A percentile compares a stretch with the other conserved stretches of the same genome.
Evolutionary conservation across 139 green algal genomes (phyloP).

Genomic region (Ettlia oleoabundans): DNA sequence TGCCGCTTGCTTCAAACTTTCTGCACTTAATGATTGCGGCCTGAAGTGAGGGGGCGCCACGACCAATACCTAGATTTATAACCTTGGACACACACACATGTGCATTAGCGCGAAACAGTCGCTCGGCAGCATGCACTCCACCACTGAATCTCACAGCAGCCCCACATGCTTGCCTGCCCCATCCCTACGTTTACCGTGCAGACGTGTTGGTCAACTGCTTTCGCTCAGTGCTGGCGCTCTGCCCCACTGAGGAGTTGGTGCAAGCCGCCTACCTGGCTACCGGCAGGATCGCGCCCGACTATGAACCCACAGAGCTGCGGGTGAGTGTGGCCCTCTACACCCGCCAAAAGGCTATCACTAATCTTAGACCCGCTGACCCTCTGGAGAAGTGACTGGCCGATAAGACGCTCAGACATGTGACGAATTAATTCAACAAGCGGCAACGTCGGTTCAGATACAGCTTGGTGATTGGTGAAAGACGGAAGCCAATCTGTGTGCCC

Average conservation of each 20-base stretch:
- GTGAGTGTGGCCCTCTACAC: background rate
- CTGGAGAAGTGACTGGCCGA: too few species aligned
- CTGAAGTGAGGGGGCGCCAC: too few species aligned
- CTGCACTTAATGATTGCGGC: too few species aligned
- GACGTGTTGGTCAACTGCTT: slow-evolving; percentile 64
- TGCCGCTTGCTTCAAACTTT: too few species aligned
- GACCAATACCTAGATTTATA: too few species aligned
- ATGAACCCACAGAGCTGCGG: slow-evolving; percentile 55
- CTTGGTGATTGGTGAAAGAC: too few species aligned
- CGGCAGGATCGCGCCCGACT: slow-evolving; percentile 78
- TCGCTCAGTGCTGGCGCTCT: slow-evolving; percentile 54
- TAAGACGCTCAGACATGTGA: too few species aligned
- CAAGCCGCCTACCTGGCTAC: slow-evolving; percentile 73
- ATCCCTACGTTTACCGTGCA: background rate
- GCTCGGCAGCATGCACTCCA: slow-evolving; percentile 48
- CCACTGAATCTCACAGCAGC: too few species aligned
- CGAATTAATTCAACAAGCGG: too few species aligned
- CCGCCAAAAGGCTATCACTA: background rate
- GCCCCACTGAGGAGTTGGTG: slow-evolving; percentile 66
- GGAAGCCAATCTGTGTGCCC: too few species aligned
- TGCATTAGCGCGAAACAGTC: slow-evolving; percentile 49
- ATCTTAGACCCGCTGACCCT: too few species aligned
- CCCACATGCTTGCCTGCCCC: background rate
- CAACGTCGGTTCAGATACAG: too few species aligned
- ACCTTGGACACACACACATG: background rate